Percentiles rank a stretch among this genome's conserved stretches.
These are phyloP conservation scores for Dichomitus squalens DNA, from an alignment of 1,284 basidiomycete species.

Conservation along the genomic window DNA sequence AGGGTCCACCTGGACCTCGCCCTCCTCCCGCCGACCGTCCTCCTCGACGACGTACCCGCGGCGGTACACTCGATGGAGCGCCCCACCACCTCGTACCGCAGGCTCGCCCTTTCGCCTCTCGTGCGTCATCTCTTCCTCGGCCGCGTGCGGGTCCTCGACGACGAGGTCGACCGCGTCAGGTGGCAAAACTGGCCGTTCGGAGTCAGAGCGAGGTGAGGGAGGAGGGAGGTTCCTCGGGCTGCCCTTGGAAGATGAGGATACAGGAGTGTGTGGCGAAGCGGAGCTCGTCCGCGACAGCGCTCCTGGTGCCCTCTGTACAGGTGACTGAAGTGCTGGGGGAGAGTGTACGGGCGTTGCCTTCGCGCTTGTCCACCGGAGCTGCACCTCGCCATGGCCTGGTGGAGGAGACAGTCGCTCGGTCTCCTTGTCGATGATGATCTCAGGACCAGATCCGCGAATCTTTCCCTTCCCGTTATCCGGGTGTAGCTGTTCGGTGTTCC, in stretches of 20 bases:
- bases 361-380: constrained; percentile 50
- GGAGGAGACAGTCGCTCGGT: constrained; percentile 36
- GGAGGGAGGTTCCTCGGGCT: constrained; percentile 35
- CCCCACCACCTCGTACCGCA: constrained; percentile 38
- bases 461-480: constrained; percentile 25
- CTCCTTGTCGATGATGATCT: constrained; percentile 46
- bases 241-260: constrained; percentile 27
- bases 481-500: constrained; percentile 24
- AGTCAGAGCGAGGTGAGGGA: constrained; percentile 38
- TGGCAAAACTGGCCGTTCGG: constrained; percentile 48
- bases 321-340: constrained; percentile 19
- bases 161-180: constrained; percentile 81
- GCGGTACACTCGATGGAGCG: constrained; percentile 55
- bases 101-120: constrained; percentile 60
- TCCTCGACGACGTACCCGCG: constrained; percentile 51
- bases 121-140: constrained; percentile 48
- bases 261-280: constrained; percentile 13
- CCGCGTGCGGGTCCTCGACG: constrained; percentile 59
- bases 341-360: constrained; percentile 21
- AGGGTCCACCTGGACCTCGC: constrained; percentile 43
- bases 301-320: constrained; percentile 9
- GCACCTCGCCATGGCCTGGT: constrained; percentile 38
- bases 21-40: constrained; percentile 38
- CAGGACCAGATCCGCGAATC: constrained; percentile 23
- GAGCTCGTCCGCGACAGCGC: constrained; percentile 17